Evolutionary conservation across 148 eudicot species (phyloP), one percentile per base, ranked within the genome.

Genomic region (Fagopyrum esculentum): DNA sequence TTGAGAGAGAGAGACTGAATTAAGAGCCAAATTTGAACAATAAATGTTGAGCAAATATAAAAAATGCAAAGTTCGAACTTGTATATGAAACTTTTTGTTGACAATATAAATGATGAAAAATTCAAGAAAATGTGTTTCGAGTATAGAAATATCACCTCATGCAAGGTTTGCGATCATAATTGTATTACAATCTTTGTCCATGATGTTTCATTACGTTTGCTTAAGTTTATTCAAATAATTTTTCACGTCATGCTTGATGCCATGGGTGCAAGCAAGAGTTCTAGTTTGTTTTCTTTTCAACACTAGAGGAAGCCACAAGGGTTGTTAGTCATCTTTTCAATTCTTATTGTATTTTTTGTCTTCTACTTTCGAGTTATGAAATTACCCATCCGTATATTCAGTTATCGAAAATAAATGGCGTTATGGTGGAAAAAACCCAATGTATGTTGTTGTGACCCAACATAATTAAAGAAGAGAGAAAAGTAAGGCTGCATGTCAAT

Each of bases 41-140:
- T 85, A 81, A 64, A 83, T 79, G 57, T 83, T 51, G 0, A 77
- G 26, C 61, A 79, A 81, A 45, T 82, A 74, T 61, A 86, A 44
- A 86, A 83, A 72, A 54, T 83, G 12, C 85, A 85, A 73, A 89
- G 86, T 73, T 81, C 90, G 10, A 90, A 90, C 64, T 70, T 90
- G 69, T 90, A 90, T 72, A 45, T 90, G 68, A 90, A 90, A 76
- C 88, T 88, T 73, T 84, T 90, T n/a, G 86, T 85, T 75, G 91
- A 83, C 29, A 80, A 75, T 72, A 74, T 88, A 35, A 70, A 80
- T 74, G 90, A 86, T 51, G 90, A 90, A 22, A 88, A 81, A 35
- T 71, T 90, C 74, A 81, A 79, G 73, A 89, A 86, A 10, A 49
- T 88, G 59, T 90, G 88, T 71, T 82, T 89, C 2, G 77, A 82